Percentiles rank a stretch among this genome's conserved stretches.
phyloP scores from a whole-genome alignment of 2,329 filamentous ascomycete species.

The Colletotrichum nymphaeae region DNA sequence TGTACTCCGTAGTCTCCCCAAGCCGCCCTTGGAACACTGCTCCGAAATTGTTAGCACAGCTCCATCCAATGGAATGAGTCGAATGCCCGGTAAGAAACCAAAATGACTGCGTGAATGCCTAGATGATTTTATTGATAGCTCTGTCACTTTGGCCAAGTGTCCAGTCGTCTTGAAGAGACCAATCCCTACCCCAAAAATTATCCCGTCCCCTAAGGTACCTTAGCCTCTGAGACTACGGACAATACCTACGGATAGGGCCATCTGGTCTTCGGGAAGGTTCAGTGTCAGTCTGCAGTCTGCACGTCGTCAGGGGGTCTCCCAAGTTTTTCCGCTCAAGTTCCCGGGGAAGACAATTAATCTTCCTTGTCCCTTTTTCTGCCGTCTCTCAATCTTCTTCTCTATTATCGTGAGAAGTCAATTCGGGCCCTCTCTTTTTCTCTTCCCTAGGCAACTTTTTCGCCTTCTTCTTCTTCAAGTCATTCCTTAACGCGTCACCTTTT shows the following conservation, averaged over 20 bases:
- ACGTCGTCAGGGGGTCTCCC: conserved; percentile 19
- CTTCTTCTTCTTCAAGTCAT: conserved; percentile 26
- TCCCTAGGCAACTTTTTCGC: neutral
- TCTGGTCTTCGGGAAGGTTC: conserved; percentile 28
- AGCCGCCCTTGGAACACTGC: neutral
- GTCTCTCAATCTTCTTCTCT: conserved; percentile 1
- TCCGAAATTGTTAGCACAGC: conserved; percentile 11
- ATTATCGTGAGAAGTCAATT: neutral
- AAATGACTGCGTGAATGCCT: neutral
- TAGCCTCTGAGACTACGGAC: too few relatives aligned
- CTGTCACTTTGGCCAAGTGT: conserved; percentile 31
- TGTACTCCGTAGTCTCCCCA: neutral
- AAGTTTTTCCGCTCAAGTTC: conserved; percentile 21
- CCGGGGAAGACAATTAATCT: conserved; percentile 8
- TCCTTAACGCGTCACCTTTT: conserved; percentile 19
- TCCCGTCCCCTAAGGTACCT: neutral
- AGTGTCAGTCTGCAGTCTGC: conserved; percentile 14
- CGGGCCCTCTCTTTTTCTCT: neutral
- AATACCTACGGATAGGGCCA: neutral
- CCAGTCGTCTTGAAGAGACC: neutral
- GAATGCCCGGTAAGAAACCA: neutral
- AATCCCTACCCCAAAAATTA: conserved; percentile 16
- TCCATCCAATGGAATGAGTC: conserved; percentile 6
- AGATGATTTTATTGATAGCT: neutral
- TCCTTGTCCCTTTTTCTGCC: neutral